Base-by-base conservation (phyloP, 176 grass and related monocot genomes). In the Oropetium thomaeum region DNA sequence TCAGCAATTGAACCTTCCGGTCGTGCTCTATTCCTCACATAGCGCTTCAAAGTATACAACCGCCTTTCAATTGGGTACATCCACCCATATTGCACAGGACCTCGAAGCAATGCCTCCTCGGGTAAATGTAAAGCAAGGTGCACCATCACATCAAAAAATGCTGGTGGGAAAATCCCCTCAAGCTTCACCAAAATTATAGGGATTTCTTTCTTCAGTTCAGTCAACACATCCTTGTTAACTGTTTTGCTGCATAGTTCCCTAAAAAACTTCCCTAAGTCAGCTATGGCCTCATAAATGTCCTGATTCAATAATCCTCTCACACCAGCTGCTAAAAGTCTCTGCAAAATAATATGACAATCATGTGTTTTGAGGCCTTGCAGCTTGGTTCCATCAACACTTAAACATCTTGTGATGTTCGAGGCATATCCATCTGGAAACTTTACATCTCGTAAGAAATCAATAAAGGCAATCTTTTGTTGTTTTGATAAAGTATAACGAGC, bases 121-220 rank as follows among this genome's bases (percentile, higher is more conserved):
- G 33, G 61, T 2, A 63, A 19, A 3, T 63, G 61, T 17, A 63
- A 16, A 37, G 19, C 8, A 8, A n/a, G n/a, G n/a, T n/a, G n/a
- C n/a, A n/a, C n/a, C n/a, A n/a, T n/a, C n/a, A n/a, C n/a, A n/a
- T n/a, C 33, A 22, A 32, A 2, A 63, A 37, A 1, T n/a, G 32
- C 3, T 3, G 19, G 70, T 5, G 80, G 69, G 14, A 67, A 83
- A 16, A 83, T 68, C 2, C 54, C 63, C 47, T 76, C 80, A 2
- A 83, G 15, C 26, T 75, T 83, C 19, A 70, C 75, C 27, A 83
- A 22, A 6, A 75, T 83, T n/a, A 75, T 2, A 1, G 40, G 41
- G 5, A 83, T 76, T 34, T 34, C 40, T 10, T 11, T 10, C 10
- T 65, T 20, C 8, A 82, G 35, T n/a, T n/a, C n/a, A n/a, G n/a